These are phyloP conservation scores for Ambrosiella beaveri DNA, from an alignment of 2,329 filamentous ascomycete species.

Conservation along the genomic window DNA sequence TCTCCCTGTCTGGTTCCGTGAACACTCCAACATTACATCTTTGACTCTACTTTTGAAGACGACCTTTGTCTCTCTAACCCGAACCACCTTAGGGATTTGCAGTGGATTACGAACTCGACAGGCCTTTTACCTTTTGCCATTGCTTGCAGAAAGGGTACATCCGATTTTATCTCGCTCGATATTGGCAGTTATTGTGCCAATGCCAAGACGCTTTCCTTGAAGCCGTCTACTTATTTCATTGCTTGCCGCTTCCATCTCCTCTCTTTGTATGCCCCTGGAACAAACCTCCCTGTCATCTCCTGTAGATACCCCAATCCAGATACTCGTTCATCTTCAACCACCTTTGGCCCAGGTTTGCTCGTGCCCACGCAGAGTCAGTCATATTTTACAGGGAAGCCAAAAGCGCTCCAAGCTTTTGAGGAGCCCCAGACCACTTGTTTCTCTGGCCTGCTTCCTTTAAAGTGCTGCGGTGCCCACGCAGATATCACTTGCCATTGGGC, in stretches of 20 bases:
- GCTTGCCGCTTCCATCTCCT: not conserved
- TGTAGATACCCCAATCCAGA: not conserved
- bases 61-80: too few species aligned
- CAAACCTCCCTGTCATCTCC: not conserved
- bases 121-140: too few species aligned
- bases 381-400: not conserved
- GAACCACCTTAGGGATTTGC: too few species aligned
- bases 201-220: not conserved
- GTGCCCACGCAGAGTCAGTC: not conserved
- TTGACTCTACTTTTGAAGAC: too few species aligned
- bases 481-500: not conserved
- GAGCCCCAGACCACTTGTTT: not conserved
- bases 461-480: not conserved
- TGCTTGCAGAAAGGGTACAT: too few species aligned
- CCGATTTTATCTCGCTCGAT: too few species aligned
- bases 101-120: too few species aligned
- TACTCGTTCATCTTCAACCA: not conserved
- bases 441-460: not conserved
- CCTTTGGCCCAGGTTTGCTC: not conserved
- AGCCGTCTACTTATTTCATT: not conserved
- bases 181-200: too few species aligned
- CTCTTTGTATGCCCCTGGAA: not conserved
- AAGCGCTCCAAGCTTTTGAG: not conserved
- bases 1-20: too few species aligned
- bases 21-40: too few species aligned